Evolutionary conservation across 2,329 filamentous ascomycete genomes (phyloP), one percentile per base, ranked within the genome.

Genomic region (Sporothrix variecibatus): DNA sequence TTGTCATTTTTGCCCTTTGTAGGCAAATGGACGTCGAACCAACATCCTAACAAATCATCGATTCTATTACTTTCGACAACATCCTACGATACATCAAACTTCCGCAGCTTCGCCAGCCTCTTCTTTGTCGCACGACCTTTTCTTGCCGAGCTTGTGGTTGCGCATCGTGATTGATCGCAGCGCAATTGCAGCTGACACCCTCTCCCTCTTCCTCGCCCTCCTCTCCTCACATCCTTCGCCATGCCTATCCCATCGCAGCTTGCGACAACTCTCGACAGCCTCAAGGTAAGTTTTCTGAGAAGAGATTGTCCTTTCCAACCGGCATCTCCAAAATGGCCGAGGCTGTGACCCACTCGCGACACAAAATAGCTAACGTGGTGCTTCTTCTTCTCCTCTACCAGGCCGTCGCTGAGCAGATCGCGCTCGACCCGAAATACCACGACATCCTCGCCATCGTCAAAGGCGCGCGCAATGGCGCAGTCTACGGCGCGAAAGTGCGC

Each of bases 401-500:
- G 93, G 86, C 87, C 78, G 86, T 88, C 76, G 84, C 95, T 78
- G 94, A 97, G 85, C 88, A 88, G 78, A 87, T 97, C 73, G 86
- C 95, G 78, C 89, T 96, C 76, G 91, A 98, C 81, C 94, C 95
- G 6, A 88, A 90, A 78, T 93, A 97, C 84, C 94, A 96, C 79
- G 94, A 96, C 79, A 82, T 94, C 73, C 89, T 99, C 76, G 90
- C 93, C 74, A 87, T 99, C 78, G 82, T 97, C 82, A 99, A 99
- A 88, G 94, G 91, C 79, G 93, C 96, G 78, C 94, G 96, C 84
- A 99, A 98, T 90, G 96, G 96, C 82, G 91, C 95, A 77, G 94
- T 99, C 76, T 99, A 99, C 84, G 96, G 96, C 75, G 91, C 93
- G 79, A 98, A 98, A 89, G 94, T 99, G 83, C 95, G 96, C 77